Percentiles rank a stretch among this genome's conserved stretches.
These are phyloP conservation scores for Tetrahymena borealis DNA, from an alignment of 73 alveolate genomes.

Conservation along the genomic window DNA sequence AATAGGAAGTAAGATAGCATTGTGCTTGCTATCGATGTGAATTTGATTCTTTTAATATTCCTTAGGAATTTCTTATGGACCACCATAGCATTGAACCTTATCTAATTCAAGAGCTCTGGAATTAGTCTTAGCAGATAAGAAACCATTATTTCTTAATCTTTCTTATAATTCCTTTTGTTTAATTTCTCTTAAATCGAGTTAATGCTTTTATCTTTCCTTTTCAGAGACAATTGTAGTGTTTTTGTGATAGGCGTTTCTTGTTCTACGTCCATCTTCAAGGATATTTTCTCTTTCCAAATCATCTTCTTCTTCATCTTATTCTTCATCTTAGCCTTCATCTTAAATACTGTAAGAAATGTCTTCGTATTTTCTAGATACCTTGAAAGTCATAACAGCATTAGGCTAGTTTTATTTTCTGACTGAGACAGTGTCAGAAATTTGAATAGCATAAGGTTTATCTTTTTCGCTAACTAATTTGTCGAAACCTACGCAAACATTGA, in stretches of 20 bases:
- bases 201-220: conserved; percentile 71
- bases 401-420: conserved; percentile 33
- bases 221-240: conserved; percentile 36
- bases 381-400: conserved; percentile 27
- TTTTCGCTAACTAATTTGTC: conserved; percentile 40
- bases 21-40: conserved; percentile 58
- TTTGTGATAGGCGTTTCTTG: conserved; percentile 60
- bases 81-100: conserved; percentile 58
- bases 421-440: conserved; percentile 31
- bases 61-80: conserved; percentile 67
- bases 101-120: conserved; percentile 71
- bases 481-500: conserved; percentile 44
- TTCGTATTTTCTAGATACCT: conserved; percentile 42
- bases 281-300: background rate
- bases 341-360: conserved; percentile 60
- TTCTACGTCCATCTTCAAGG: conserved; percentile 31
- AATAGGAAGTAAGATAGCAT: conserved; percentile 81
- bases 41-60: conserved; percentile 70
- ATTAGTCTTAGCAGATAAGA: conserved; percentile 46
- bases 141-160: conserved; percentile 56
- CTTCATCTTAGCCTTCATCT: conserved; percentile 50
- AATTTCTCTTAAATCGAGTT: conserved; percentile 59
- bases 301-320: conserved; percentile 2
- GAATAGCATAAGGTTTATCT: conserved; percentile 49
- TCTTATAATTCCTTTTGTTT: conserved; percentile 76